Base-by-base conservation (phyloP, 1,284 basidiomycete genomes). In the Cutaneotrichosporon cutaneum region DNA sequence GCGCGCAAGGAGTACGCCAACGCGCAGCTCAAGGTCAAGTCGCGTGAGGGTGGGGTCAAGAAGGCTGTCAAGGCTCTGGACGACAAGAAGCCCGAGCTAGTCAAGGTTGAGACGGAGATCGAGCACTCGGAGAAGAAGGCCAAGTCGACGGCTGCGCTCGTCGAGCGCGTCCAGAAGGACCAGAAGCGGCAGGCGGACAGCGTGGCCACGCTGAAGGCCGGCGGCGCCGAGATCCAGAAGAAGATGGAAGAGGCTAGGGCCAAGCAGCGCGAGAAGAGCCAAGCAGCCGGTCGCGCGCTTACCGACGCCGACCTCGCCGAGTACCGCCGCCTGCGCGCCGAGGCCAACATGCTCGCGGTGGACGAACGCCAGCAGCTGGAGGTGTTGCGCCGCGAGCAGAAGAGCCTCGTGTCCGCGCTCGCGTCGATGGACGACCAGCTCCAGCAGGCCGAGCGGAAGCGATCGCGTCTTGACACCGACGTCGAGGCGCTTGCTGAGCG, bases 331-430 rank as follows among this genome's bases (percentile, higher is more conserved):
- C 81, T 96, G 90, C 74, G 73, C 21, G 64, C 72, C 11, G 60
- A 67, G n/a, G 89, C 92, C 7, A 90, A 87, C 64, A 81, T 88
- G 2, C 84, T 89, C 47, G 93, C 90, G 0, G 87, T 94, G 0
- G 85, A 88, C 36, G 94, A 98, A 76, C 89, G 96, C 1, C 92
- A 96, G 74, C 83, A 87, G 24, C 84, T 96, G 5, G 92, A 94
- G 67, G 85, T 85, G 0, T 83, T 94, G 2, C 83, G 83, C n/a
- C 87, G 93, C 62, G 91, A 97, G 60, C 87, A 90, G 70, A 92
- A 94, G 76, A 88, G 86, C 1, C 77, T 87, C 2, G 77, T 82
- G 7, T 86, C 92, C 39, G 82, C 86, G 1, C 82, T 93, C 10
- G 74, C 80, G 0, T 76, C 76, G 4, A 74, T 78, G 8, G 76